phyloP scores from a whole-genome alignment of 73 alveolate genomes.

The Paramecium biaurelia region DNA sequence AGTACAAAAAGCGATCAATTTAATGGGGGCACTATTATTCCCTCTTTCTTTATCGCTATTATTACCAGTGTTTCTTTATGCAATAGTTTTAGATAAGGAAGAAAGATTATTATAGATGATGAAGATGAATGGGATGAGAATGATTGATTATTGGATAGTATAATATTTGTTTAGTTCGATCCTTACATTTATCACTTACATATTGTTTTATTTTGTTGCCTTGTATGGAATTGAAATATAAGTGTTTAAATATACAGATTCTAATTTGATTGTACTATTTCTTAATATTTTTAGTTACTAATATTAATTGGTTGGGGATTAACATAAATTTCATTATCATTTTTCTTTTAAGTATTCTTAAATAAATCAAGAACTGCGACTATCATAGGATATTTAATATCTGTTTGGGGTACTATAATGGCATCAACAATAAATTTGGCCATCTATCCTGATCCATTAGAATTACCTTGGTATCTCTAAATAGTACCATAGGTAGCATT shows the following conservation, averaged over 20 bases:
- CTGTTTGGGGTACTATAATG: conserved; percentile 82
- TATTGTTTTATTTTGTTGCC: conserved; percentile 78
- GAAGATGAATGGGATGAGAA: conserved; percentile 97
- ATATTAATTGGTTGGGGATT: conserved; percentile 94
- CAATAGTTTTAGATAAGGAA: conserved; percentile 96
- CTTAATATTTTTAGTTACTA: conserved; percentile 73
- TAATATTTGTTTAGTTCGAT: conserved; percentile 75
- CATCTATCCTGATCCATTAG: conserved; percentile 85
- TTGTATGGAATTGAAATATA: conserved; percentile 73
- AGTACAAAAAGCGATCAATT: conserved; percentile 79
- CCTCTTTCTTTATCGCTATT: conserved; percentile 89
- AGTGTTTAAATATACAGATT: conserved; percentile 82
- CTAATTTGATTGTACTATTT: conserved; percentile 73
- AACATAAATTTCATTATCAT: conserved; percentile 91
- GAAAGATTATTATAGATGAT: conserved; percentile 91
- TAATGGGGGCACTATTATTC: conserved; percentile 82
- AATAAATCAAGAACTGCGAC: conserved; percentile 91
- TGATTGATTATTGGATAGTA: conserved; percentile 93
- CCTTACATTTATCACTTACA: conserved; percentile 74
- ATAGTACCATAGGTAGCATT: conserved; percentile 84
- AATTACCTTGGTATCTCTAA: conserved; percentile 77
- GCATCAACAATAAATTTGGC: conserved; percentile 82
- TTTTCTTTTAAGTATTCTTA: conserved; percentile 89
- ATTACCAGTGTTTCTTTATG: conserved; percentile 94
- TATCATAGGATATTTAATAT: conserved; percentile 90